phyloP scores from a whole-genome alignment of 192 early-diverging fungal species.

The Coemansia sp. region DNA sequence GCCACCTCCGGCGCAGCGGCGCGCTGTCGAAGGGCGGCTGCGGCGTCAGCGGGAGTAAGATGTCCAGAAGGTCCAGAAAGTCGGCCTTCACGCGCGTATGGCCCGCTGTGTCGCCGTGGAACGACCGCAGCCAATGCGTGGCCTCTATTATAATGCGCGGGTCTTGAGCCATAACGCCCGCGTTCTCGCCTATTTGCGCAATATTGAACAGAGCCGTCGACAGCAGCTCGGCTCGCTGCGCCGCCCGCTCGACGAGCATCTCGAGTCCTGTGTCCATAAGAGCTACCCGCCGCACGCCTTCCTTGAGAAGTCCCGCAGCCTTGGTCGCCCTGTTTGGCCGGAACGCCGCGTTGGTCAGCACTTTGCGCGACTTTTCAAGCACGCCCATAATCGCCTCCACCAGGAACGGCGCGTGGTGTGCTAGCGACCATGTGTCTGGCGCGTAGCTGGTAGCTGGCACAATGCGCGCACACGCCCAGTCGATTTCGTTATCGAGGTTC shows the following conservation, averaged over 20 bases:
- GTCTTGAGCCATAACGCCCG: constrained; percentile 44
- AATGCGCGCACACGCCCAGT: constrained; percentile 50
- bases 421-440: constrained; percentile 32
- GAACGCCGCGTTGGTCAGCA: constrained; percentile 11
- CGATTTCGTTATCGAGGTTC: constrained; percentile 44
- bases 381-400: constrained; percentile 43
- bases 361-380: constrained; percentile 33
- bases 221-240: constrained; percentile 27
- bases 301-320: not conserved
- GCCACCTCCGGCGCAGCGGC: constrained; percentile 21
- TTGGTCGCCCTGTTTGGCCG: constrained; percentile 1
- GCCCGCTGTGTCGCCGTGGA: constrained; percentile 9
- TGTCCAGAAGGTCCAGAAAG: constrained; percentile 42
- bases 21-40: constrained; percentile 28
- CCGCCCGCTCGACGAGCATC: constrained; percentile 18
- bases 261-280: constrained; percentile 24
- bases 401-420: constrained; percentile 43
- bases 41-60: constrained; percentile 33
- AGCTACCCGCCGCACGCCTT: constrained; percentile 4
- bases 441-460: constrained; percentile 33
- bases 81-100: constrained; percentile 19
- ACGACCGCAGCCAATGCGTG: constrained; percentile 39
- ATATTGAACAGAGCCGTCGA: constrained; percentile 44
- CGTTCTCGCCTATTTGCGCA: constrained; percentile 45
- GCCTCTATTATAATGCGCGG: constrained; percentile 35